Percentiles rank a stretch among this genome's conserved stretches.
Evolutionary conservation across 1,139 yeast species (phyloP).

Genomic region (Neolecta irregularis): DNA sequence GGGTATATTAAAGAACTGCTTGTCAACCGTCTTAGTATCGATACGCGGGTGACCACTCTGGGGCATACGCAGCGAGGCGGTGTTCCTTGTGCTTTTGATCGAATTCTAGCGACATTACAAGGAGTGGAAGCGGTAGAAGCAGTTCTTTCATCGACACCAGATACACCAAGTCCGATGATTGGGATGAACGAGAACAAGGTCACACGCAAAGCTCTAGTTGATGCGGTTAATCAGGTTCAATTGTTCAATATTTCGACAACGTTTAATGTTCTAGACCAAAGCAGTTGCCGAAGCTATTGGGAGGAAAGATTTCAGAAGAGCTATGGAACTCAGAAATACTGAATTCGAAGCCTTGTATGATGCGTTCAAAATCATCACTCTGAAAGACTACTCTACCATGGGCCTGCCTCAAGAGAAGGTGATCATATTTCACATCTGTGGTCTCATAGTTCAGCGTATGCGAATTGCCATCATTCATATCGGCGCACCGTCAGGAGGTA

Average conservation of each 20-base stretch:
- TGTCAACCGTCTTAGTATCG: conserved; percentile 60
- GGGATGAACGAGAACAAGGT: conserved; percentile 79
- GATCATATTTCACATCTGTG: background rate
- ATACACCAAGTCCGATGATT: conserved; percentile 89
- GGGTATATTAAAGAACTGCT: conserved; percentile 66
- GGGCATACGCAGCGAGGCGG: conserved; percentile 99
- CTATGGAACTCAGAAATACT: conserved; percentile 74
- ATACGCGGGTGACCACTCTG: conserved; percentile 83
- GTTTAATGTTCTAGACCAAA: conserved; percentile 33
- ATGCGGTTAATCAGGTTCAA: conserved; percentile 50
- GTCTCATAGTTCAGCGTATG: conserved; percentile 21
- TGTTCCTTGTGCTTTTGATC: conserved; percentile 85
- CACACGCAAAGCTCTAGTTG: conserved; percentile 67
- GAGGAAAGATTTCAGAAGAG: conserved; percentile 62
- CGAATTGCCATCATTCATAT: conserved; percentile 72
- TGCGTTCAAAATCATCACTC: conserved; percentile 32
- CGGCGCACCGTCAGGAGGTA: conserved; percentile 96
- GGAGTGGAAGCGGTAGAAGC: conserved; percentile 97
- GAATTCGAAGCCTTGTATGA: conserved; percentile 65
- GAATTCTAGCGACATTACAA: conserved; percentile 81
- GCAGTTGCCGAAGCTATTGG: conserved; percentile 77
- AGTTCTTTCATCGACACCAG: conserved; percentile 73
- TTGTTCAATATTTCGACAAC: background rate
- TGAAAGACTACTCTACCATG: conserved; percentile 8
- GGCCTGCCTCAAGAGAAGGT: background rate